phyloP scores from a whole-genome alignment of 169 alveolate genomes.

The Plasmodium gaboni region DNA sequence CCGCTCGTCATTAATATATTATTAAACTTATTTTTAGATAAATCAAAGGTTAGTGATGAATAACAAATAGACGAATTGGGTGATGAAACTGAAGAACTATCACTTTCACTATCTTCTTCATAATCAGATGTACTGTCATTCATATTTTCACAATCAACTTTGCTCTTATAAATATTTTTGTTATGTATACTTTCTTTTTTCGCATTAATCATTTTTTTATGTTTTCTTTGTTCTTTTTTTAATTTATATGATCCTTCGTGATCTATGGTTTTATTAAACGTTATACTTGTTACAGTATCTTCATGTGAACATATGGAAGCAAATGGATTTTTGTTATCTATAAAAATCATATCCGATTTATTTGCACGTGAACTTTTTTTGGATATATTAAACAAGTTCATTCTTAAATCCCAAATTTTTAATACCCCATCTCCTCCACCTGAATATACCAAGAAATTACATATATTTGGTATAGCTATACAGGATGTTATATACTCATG shows the following conservation, averaged over 20 bases:
- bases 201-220: neutral
- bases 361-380: constrained; percentile 1
- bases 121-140: neutral
- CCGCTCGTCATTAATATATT: constrained; percentile 72
- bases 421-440: constrained; percentile 88
- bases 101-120: constrained; percentile 1
- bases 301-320: constrained; percentile 74
- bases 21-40: constrained; percentile 31
- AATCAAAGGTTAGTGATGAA: constrained; percentile 33
- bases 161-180: neutral
- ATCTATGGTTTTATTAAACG: constrained; percentile 51
- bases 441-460: constrained; percentile 62
- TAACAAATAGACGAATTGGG: constrained; percentile 26
- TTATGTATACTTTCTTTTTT: neutral
- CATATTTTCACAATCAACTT: neutral
- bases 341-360: constrained; percentile 4
- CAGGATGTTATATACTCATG: constrained; percentile 62
- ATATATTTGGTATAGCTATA: constrained; percentile 63
- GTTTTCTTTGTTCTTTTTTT: constrained; percentile 16
- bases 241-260: constrained; percentile 23
- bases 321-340: constrained; percentile 64
- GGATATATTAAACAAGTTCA: constrained; percentile 39
- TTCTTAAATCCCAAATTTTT: constrained; percentile 84
- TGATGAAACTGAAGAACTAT: constrained; percentile 37
- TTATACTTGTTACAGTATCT: constrained; percentile 66